Evolutionary conservation across 2,329 filamentous ascomycete genomes (phyloP), one percentile per base, ranked within the genome.

Genomic region (Alternaria triticimaculans): DNA sequence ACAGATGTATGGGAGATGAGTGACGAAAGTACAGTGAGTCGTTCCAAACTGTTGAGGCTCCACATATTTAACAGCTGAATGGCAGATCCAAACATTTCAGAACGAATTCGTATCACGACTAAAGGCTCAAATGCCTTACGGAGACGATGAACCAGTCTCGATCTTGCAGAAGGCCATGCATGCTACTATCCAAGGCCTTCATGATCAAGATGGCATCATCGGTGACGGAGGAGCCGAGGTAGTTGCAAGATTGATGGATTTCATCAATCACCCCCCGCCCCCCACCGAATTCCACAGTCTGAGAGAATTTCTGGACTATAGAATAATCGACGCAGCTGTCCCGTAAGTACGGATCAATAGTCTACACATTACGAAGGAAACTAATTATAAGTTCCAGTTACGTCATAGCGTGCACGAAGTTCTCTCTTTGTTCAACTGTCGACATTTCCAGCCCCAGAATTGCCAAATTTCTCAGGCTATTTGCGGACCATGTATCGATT

Each of bases 1-100:
- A 10, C 20, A 55, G 51, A 55, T 43, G 41, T 33, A 33, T 55
- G 51, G 51, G 51, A 55, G 51, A 55, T 55, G 51, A 33, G 41
- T 25, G 23, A 20, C 33, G 51, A 55, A 55, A 21, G 41, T 21
- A 55, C 33, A 37, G 33, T 37, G 33, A 37, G 33, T 37, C 15
- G 15, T 37, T 37, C 33, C 33, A 37, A 37, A 37, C 33, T 37
- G 33, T 37, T n/a, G 33, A 37, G 33, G 15, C 15, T 37, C 33
- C 33, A 37, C 15, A 37, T n/a, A 37, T n/a, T 37, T 37, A 37
- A 37, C 33, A 55, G 33, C 51, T 55, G 7, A 23, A 23, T 25
- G 51, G 33, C 51, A 55, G 30, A 55, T 37, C 33, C 33, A 55
- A 25, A 25, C 51, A 55, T 33, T 23, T n/a, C 33, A 37, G 33